These are phyloP conservation scores for Myxozyma neglecta DNA, from an alignment of 805 yeast species.

Conservation along the genomic window DNA sequence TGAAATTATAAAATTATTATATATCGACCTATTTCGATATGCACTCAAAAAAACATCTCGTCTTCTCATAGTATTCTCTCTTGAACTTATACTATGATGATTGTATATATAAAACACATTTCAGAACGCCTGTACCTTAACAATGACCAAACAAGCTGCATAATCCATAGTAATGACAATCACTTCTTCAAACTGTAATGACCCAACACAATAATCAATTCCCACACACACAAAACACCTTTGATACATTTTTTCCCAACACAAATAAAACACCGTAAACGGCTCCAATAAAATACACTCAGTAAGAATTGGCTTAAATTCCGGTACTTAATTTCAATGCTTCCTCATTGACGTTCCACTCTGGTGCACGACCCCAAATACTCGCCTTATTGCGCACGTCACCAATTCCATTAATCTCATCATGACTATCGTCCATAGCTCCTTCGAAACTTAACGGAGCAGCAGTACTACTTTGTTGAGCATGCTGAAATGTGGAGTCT, in stretches of 20 bases:
- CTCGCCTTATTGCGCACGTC: slow-evolving; percentile 9
- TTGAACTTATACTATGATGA: too few species aligned
- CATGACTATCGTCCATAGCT: background rate
- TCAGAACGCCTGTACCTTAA: too few species aligned
- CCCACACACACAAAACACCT: too few species aligned
- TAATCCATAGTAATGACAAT: too few species aligned
- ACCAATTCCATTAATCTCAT: slow-evolving; percentile 11
- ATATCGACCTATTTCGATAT: too few species aligned
- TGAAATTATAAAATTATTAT: background rate
- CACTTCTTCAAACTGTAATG: too few species aligned
- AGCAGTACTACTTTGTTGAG: background rate
- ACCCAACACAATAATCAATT: too few species aligned
- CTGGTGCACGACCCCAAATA: slow-evolving; percentile 15
- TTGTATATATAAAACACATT: too few species aligned
- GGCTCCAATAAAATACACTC: background rate
- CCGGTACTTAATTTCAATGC: slow-evolving; percentile 12
- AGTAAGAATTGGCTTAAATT: background rate
- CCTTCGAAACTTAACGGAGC: background rate
- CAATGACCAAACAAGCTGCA: too few species aligned
- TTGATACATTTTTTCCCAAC: too few species aligned
- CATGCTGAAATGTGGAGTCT: slow-evolving; percentile 4
- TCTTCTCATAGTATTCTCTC: too few species aligned
- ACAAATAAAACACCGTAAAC: background rate
- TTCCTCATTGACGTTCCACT: slow-evolving; percentile 18
- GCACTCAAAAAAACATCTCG: too few species aligned